Percentiles rank a stretch among this genome's conserved stretches.
Conservation (phyloP, 139 green algal genomes). For the Chlorella sp. region DNA sequence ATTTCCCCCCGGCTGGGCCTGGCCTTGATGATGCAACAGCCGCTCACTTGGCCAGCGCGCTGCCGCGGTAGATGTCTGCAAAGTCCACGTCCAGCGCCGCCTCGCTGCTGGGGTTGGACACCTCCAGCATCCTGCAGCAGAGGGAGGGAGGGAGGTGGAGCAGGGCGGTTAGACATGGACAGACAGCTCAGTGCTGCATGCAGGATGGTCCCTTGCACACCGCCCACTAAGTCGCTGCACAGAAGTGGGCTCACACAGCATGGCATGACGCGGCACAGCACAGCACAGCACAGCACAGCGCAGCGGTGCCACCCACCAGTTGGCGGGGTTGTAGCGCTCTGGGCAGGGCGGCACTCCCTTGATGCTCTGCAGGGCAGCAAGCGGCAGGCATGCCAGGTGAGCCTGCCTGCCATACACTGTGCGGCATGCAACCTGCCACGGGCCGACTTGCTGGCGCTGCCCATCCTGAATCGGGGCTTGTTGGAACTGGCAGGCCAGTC, state of each 20-base stretch:
- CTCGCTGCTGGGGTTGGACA: conserved; percentile 20
- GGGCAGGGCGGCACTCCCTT: not conserved
- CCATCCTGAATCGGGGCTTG: too few species aligned
- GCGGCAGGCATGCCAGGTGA: conserved; percentile 1
- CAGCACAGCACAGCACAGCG: not conserved
- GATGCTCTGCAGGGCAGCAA: not conserved
- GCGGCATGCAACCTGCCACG: too few species aligned
- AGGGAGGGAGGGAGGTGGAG: too few species aligned
- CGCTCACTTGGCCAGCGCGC: conserved; percentile 30
- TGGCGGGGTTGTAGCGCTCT: conserved; percentile 29
- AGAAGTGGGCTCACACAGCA: too few species aligned
- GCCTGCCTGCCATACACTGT: too few species aligned
- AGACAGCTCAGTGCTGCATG: too few species aligned
- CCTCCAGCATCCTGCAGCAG: conserved; percentile 63
- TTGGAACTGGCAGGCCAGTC: not conserved
- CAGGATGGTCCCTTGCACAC: too few species aligned
- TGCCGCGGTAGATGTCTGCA: conserved; percentile 35
- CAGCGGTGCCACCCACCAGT: not conserved
- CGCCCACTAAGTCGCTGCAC: too few species aligned
- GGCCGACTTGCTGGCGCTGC: too few species aligned
- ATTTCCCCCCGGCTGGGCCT: not conserved
- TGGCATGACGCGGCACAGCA: not conserved
- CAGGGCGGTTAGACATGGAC: too few species aligned
- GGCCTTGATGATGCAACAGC: too few species aligned
- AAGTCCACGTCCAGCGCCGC: conserved; percentile 43